Evolutionary conservation across 306 rosid genomes (phyloP).

Genomic region (Quercus bicolor): DNA sequence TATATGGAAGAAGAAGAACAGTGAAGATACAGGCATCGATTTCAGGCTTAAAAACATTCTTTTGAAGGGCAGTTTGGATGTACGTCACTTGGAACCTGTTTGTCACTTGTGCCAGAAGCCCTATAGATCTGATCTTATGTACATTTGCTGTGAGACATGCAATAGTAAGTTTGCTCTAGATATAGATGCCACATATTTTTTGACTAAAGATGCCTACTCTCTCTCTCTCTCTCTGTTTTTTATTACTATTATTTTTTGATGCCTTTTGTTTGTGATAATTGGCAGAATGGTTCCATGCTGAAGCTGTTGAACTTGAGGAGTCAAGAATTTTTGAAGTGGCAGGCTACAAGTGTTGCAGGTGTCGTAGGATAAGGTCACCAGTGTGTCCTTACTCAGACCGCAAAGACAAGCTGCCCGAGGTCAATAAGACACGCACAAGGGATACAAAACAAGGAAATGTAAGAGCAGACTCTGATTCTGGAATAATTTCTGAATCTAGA

Average conservation of each 20-base stretch:
- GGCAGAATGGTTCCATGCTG: slow-evolving; percentile 97
- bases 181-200: not conserved
- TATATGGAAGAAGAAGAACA: slow-evolving; percentile 78
- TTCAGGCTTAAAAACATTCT: slow-evolving; percentile 72
- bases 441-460: slow-evolving; percentile 48
- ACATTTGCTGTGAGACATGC: slow-evolving; percentile 78
- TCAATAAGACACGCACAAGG: slow-evolving; percentile 35
- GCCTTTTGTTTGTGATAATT: slow-evolving; percentile 19
- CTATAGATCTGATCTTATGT: slow-evolving; percentile 73
- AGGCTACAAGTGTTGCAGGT: slow-evolving; percentile 92
- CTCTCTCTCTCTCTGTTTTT: not conserved
- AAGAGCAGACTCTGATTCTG: slow-evolving; percentile 52
- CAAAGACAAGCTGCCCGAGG: slow-evolving; percentile 36
- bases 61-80: slow-evolving; percentile 49
- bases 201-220: not conserved
- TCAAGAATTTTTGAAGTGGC: slow-evolving; percentile 55
- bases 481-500: slow-evolving; percentile 39
- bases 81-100: slow-evolving; percentile 39
- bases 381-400: slow-evolving; percentile 65
- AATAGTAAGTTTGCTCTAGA: slow-evolving; percentile 50
- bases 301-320: slow-evolving; percentile 86
- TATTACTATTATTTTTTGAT: not conserved
- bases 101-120: slow-evolving; percentile 74
- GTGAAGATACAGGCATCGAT: slow-evolving; percentile 38
- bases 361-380: slow-evolving; percentile 93